Conservation (phyloP, 75 land plant genomes). For the Selaginella moellendorffii region DNA sequence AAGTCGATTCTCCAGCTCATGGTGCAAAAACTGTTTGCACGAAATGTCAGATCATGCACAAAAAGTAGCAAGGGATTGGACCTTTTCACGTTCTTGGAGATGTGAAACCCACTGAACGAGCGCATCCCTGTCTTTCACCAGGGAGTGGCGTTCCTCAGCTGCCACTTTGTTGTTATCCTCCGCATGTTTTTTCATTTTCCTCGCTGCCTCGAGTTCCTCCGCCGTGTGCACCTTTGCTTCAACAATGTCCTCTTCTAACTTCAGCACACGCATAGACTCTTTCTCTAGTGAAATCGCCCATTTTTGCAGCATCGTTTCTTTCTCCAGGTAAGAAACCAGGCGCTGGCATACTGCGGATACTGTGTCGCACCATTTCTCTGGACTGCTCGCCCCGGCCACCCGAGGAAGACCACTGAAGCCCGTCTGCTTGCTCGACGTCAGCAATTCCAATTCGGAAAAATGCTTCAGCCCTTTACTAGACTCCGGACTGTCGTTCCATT, state of each 20-base stretch:
- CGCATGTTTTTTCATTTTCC: slow-evolving; percentile 12
- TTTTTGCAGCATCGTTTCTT: slow-evolving; percentile 25
- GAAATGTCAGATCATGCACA: too few species aligned
- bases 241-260: slow-evolving; percentile 16
- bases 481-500: not conserved
- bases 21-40: too few species aligned
- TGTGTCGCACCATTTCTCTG: slow-evolving; percentile 25
- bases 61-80: not conserved
- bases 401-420: slow-evolving; percentile 14
- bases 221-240: slow-evolving; percentile 18
- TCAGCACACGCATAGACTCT: slow-evolving; percentile 15
- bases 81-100: slow-evolving; percentile 29
- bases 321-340: slow-evolving; percentile 14
- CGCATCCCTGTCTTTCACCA: slow-evolving; percentile 19
- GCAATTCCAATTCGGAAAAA: slow-evolving; percentile 12
- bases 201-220: slow-evolving; percentile 13
- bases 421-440: not conserved
- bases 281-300: slow-evolving; percentile 24
- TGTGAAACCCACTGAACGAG: slow-evolving; percentile 22
- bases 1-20: not conserved
- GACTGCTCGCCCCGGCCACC: slow-evolving; percentile 15
- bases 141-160: slow-evolving; percentile 14
- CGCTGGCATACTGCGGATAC: slow-evolving; percentile 22
- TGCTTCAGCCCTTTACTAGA: slow-evolving; percentile 6
- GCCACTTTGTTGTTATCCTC: slow-evolving; percentile 12